Evolutionary conservation across 768 basidiomycete genomes (phyloP).

Genomic region (Tricholomella constricta): DNA sequence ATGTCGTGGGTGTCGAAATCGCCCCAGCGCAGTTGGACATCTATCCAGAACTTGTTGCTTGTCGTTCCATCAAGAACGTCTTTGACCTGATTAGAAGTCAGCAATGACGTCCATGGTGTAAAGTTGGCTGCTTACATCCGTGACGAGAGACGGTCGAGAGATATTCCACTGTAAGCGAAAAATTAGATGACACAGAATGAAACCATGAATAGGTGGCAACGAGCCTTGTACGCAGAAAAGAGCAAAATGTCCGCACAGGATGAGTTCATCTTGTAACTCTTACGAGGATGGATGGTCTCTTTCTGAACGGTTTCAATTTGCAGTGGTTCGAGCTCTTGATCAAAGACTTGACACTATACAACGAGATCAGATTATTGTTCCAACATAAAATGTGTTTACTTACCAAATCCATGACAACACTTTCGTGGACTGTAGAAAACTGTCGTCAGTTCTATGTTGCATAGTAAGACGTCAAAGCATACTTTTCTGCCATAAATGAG

Average conservation of each 20-base stretch:
- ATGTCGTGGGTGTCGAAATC: constrained; percentile 99
- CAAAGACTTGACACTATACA: constrained; percentile 90
- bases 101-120: background rate
- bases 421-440: constrained; percentile 75
- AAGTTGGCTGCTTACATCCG: constrained; percentile 42
- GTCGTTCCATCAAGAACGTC: constrained; percentile 95
- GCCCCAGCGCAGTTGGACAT: constrained; percentile 94
- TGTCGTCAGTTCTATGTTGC: constrained; percentile 11
- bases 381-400: constrained; percentile 18
- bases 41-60: constrained; percentile 98
- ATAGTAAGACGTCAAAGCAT: constrained; percentile 39
- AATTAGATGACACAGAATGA: background rate
- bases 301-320: constrained; percentile 99
- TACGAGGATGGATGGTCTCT: constrained; percentile 98
- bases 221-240: constrained; percentile 89
- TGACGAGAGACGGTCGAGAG: constrained; percentile 90
- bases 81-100: constrained; percentile 59
- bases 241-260: constrained; percentile 98
- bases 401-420: constrained; percentile 89
- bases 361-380: constrained; percentile 5
- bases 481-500: constrained; percentile 99
- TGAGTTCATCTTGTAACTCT: constrained; percentile 99
- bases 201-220: background rate
- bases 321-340: constrained; percentile 96
- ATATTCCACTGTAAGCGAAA: constrained; percentile 82